phyloP scores from a whole-genome alignment of 2,329 filamentous ascomycete species.

The Leptographium radiaticola region DNA sequence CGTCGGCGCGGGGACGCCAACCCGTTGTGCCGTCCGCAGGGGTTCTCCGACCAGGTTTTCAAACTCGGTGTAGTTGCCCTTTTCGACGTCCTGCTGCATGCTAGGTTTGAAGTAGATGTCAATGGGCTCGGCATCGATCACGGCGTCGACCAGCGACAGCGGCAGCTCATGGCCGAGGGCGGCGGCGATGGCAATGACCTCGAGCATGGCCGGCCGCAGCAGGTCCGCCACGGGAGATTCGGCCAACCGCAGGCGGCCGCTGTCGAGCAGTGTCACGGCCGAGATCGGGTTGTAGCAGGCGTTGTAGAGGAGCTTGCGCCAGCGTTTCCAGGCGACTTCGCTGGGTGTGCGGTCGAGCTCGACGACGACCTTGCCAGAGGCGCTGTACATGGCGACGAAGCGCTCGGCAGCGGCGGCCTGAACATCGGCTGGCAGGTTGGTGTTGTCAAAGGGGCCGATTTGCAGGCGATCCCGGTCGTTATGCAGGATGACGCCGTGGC shows the following conservation, averaged over 20 bases:
- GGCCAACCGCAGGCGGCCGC: conserved; percentile 5
- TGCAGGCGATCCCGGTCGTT: conserved; percentile 1
- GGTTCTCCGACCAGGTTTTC: conserved; percentile 45
- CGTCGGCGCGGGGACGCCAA: conserved; percentile 36
- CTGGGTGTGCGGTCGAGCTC: conserved; percentile 34
- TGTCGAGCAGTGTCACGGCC: conserved; percentile 6
- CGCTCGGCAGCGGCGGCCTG: background rate
- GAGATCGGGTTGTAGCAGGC: conserved; percentile 7
- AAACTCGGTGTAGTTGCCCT: conserved; percentile 42
- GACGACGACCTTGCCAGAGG: conserved; percentile 62
- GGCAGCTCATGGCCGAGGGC: conserved; percentile 29
- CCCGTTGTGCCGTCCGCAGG: conserved; percentile 32
- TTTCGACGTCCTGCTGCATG: conserved; percentile 38
- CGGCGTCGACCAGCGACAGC: conserved; percentile 26
- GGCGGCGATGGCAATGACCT: conserved; percentile 31
- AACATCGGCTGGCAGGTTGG: background rate
- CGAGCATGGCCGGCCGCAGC: conserved; percentile 37
- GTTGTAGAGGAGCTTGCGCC: conserved; percentile 9
- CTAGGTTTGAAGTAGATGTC: conserved; percentile 36
- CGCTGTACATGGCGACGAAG: conserved; percentile 42
- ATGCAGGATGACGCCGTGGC: conserved; percentile 1
- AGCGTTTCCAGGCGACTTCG: conserved; percentile 4
- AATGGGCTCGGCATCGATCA: conserved; percentile 34
- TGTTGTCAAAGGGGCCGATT: conserved; percentile 1
- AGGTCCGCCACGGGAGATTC: conserved; percentile 15